Conservation (phyloP, 2,329 filamentous ascomycete genomes). For the Ilyonectria robusta region DNA sequence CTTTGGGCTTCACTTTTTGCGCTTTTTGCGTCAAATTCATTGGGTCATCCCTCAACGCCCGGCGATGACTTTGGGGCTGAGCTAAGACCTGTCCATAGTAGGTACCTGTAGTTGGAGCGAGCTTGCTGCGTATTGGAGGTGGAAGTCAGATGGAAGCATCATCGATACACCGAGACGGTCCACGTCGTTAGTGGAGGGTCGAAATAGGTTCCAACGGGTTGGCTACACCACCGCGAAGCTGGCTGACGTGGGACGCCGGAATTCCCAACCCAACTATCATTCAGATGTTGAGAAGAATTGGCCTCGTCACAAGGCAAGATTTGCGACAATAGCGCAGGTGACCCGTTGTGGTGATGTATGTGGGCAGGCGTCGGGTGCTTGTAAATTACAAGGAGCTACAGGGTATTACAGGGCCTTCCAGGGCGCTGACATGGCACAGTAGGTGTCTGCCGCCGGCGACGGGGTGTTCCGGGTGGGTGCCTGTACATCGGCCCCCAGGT, state of each 20-base stretch:
- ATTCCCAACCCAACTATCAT: background rate
- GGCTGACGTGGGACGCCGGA: background rate
- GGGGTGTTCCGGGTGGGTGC: conserved; percentile 12
- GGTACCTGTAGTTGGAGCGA: background rate
- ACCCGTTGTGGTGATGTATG: background rate
- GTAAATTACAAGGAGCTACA: background rate
- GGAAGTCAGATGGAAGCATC: conserved; percentile 29
- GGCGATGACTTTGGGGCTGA: too few relatives aligned
- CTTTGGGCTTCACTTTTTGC: background rate
- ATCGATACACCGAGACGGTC: conserved; percentile 9
- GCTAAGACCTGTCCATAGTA: too few relatives aligned
- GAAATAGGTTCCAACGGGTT: background rate
- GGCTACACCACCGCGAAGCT: background rate
- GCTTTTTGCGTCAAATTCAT: background rate
- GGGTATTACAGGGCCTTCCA: background rate
- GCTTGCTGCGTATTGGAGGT: background rate
- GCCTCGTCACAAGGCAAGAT: background rate
- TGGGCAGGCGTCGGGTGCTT: background rate
- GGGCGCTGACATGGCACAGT: background rate
- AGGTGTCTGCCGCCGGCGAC: background rate
- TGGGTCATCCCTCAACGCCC: background rate
- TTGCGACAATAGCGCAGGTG: background rate
- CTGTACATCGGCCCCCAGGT: conserved; percentile 9
- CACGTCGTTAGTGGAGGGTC: background rate
- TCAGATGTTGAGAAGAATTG: background rate